Conservation (phyloP, 768 basidiomycete species). For the Mycena alexandri region DNA sequence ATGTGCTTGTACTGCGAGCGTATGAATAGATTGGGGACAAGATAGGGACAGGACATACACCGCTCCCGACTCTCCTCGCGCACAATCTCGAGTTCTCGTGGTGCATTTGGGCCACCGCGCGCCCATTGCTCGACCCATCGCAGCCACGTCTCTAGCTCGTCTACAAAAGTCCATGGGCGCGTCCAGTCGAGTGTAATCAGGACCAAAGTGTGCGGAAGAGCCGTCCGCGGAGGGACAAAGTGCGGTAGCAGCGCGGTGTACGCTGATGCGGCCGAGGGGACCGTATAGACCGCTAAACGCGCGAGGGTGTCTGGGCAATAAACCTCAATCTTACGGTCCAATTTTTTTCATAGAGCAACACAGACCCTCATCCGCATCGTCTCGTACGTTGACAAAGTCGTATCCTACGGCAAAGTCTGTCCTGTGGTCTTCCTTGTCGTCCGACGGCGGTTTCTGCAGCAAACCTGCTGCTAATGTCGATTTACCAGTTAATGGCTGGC, state of each 20-base stretch:
- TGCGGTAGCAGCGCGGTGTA: constrained; percentile 81
- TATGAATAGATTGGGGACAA: constrained; percentile 17
- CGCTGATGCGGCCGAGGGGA: constrained; percentile 81
- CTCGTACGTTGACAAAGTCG: constrained; percentile 90
- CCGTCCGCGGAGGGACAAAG: constrained; percentile 79
- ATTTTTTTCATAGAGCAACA: constrained; percentile 19
- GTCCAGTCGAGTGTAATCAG: constrained; percentile 97
- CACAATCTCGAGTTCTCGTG: constrained; percentile 78
- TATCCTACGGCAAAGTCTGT: constrained; percentile 91
- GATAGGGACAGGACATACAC: constrained; percentile 62
- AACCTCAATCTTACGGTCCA: constrained; percentile 20
- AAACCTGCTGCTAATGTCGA: constrained; percentile 79
- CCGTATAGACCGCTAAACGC: constrained; percentile 91
- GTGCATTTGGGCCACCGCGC: constrained; percentile 64
- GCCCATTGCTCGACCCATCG: constrained; percentile 88
- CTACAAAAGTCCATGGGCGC: constrained; percentile 90
- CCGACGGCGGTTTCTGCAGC: constrained; percentile 72
- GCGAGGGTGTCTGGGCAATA: constrained; percentile 80
- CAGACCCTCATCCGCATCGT: constrained; percentile 94
- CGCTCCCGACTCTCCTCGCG: constrained; percentile 88
- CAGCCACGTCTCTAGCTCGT: constrained; percentile 88
- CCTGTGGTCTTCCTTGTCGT: constrained; percentile 71
- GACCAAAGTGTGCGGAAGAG: constrained; percentile 79
- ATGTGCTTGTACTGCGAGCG: constrained; percentile 80
- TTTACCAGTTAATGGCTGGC: constrained; percentile 84